Conservation (phyloP, 2,329 filamentous ascomycete genomes). For the Juglanconis sp. region DNA sequence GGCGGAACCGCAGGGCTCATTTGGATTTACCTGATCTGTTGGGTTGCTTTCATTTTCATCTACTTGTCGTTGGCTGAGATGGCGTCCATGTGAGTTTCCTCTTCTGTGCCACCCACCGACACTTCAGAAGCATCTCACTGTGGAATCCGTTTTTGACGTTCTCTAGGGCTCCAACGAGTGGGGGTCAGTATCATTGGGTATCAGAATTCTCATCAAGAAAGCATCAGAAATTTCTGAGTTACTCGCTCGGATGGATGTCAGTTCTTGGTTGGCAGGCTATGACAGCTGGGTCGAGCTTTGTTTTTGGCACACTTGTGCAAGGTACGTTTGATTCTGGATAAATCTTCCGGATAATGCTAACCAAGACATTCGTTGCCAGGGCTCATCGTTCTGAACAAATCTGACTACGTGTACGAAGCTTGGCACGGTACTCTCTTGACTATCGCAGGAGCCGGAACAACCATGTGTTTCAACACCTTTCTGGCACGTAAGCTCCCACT, state of each 20-base stretch:
- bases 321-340: neutral
- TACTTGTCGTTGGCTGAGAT: slow-evolving; percentile 40
- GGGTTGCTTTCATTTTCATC: slow-evolving; percentile 43
- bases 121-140: no score
- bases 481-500: slow-evolving; percentile 36
- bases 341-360: no score
- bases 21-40: slow-evolving; percentile 48
- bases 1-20: slow-evolving; percentile 52
- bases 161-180: slow-evolving; percentile 27
- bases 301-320: neutral
- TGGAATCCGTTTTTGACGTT: no score
- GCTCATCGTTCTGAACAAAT: neutral
- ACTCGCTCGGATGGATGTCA: slow-evolving; percentile 46
- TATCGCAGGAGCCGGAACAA: slow-evolving; percentile 10
- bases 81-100: slow-evolving; percentile 34
- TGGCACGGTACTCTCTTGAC: neutral
- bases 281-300: neutral
- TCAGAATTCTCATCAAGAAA: slow-evolving; percentile 47
- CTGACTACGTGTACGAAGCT: neutral
- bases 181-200: slow-evolving; percentile 49
- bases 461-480: slow-evolving; percentile 44
- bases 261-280: slow-evolving; percentile 41
- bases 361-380: slow-evolving; percentile 23
- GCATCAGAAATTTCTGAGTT: slow-evolving; percentile 52
- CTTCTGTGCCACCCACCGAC: no score